These are phyloP conservation scores for Neoboletus brunneissimus DNA, from an alignment of 768 basidiomycete genomes.

Conservation along the genomic window DNA sequence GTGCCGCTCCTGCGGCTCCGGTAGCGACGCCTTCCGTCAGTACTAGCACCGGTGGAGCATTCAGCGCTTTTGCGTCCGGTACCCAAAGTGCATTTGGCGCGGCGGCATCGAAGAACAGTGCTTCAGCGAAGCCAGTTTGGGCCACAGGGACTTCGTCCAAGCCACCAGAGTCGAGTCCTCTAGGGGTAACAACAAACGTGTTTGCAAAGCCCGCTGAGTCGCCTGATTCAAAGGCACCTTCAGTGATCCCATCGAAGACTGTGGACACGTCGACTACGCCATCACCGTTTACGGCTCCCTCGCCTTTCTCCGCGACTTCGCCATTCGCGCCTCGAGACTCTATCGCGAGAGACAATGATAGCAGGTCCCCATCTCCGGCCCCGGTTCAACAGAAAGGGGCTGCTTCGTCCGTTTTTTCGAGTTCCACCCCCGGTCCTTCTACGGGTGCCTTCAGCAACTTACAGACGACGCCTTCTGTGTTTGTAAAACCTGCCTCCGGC, in stretches of 20 bases:
- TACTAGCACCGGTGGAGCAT: conserved; percentile 30
- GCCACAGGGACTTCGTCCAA: conserved; percentile 9
- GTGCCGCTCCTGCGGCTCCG: conserved; percentile 13
- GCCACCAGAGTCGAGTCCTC: conserved; percentile 5
- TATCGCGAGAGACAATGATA: conserved; percentile 16
- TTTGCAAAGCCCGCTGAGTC: conserved; percentile 12
- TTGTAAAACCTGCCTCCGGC: conserved; percentile 38
- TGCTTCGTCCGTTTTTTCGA: conserved; percentile 15
- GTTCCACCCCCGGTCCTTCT: conserved; percentile 25
- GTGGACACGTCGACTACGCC: conserved; percentile 5
- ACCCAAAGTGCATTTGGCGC: conserved; percentile 31
- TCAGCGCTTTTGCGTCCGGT: conserved; percentile 34
- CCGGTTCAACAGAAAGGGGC: neutral
- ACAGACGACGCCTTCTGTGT: conserved; percentile 32
- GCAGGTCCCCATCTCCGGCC: conserved; percentile 30
- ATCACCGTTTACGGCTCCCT: neutral
- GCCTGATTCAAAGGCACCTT: conserved; percentile 10
- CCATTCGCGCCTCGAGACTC: conserved; percentile 13
- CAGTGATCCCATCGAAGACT: conserved; percentile 5
- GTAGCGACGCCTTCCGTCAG: conserved; percentile 9
- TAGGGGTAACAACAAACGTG: neutral
- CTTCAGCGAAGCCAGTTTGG: conserved; percentile 26
- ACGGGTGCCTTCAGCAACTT: conserved; percentile 42
- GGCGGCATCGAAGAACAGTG: conserved; percentile 14
- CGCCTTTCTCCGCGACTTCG: neutral